Conservation (phyloP, 1,284 basidiomycete genomes). For the Cystobasidiaceae sp. region DNA sequence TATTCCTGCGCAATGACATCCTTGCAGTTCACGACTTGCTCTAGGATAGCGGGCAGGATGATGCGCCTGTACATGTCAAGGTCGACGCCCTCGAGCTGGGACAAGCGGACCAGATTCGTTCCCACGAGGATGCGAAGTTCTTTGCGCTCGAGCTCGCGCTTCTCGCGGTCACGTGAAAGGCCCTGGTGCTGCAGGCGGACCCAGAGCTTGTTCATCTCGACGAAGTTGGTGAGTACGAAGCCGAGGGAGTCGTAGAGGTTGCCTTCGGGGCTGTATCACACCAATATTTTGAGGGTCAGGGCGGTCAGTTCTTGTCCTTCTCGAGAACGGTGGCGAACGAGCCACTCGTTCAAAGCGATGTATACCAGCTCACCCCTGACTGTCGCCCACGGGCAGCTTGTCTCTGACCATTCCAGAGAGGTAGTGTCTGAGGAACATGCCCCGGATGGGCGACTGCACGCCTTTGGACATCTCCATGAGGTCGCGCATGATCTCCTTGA, state of each 20-base stretch:
- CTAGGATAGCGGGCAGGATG: constrained; percentile 82
- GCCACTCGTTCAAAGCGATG: not conserved
- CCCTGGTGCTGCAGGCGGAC: constrained; percentile 93
- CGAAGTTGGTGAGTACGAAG: constrained; percentile 93
- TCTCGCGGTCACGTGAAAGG: constrained; percentile 88
- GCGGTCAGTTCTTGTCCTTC: no score
- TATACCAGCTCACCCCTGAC: constrained; percentile 64
- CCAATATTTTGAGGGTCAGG: constrained; percentile 34
- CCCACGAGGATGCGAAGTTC: constrained; percentile 91
- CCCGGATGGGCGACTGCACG: constrained; percentile 85
- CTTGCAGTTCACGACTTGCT: constrained; percentile 93
- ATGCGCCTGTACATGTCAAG: constrained; percentile 75
- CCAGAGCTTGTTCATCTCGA: constrained; percentile 99
- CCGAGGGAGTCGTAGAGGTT: constrained; percentile 87
- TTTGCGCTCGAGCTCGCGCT: constrained; percentile 85
- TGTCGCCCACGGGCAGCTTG: constrained; percentile 77
- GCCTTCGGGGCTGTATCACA: constrained; percentile 61
- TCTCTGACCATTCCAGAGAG: constrained; percentile 91
- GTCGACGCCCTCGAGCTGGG: constrained; percentile 88
- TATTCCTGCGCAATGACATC: constrained; percentile 97
- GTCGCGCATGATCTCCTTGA: constrained; percentile 98
- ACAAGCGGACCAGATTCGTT: constrained; percentile 87
- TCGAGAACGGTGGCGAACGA: not conserved
- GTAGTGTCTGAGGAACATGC: constrained; percentile 87
- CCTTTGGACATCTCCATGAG: constrained; percentile 99